phyloP scores from a whole-genome alignment of 129 eudicot genomes.

The Sambucus nigra region DNA sequence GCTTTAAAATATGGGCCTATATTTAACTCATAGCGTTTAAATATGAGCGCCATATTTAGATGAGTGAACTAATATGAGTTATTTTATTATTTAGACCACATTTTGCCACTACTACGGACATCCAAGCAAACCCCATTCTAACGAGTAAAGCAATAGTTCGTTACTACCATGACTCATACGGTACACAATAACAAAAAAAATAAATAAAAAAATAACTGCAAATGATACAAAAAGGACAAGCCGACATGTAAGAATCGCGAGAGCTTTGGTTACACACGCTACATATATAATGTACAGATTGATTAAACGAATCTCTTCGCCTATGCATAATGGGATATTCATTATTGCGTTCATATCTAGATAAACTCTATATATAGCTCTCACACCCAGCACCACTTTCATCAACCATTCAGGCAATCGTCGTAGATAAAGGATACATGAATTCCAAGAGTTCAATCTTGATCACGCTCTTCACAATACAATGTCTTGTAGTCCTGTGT shows the following conservation, averaged over 20 bases:
- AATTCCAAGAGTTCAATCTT: constrained; percentile 2
- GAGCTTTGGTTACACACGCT: background rate
- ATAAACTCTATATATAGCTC: background rate
- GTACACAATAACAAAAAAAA: no score
- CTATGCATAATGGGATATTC: background rate
- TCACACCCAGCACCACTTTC: background rate
- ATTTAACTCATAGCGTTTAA: no score
- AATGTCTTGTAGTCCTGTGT: constrained; percentile 14
- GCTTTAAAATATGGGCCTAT: no score
- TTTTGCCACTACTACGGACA: no score
- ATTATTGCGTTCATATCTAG: background rate
- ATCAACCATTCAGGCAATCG: no score
- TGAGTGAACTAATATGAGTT: no score
- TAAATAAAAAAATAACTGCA: background rate
- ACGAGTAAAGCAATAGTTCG: no score
- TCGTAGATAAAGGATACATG: constrained; percentile 1
- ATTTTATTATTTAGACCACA: no score
- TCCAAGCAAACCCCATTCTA: no score
- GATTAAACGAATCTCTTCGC: background rate
- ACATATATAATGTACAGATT: background rate
- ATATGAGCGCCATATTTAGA: no score
- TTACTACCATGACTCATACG: no score
- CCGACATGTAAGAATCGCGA: background rate
- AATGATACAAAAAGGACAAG: background rate
- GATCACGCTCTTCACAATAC: constrained; percentile 9